Conservation (phyloP, 495 filamentous ascomycete genomes). For the Neurospora africana region DNA sequence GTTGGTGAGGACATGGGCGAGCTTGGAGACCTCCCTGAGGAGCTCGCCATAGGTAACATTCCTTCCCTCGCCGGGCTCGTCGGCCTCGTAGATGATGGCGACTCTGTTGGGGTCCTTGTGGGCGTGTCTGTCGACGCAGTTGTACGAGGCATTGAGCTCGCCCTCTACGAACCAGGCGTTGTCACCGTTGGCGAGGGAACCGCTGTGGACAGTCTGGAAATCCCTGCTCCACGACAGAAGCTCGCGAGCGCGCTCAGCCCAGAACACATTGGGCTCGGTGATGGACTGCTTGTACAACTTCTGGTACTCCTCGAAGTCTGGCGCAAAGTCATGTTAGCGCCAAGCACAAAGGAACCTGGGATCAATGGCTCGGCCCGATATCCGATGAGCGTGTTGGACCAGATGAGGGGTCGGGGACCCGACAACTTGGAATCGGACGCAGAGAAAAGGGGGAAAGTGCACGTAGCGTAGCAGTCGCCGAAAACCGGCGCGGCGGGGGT, state of each 20-base stretch:
- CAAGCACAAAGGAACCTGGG: not conserved
- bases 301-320: constrained; percentile 75
- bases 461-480: not conserved
- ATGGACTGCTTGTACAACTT: constrained; percentile 94
- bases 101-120: constrained; percentile 83
- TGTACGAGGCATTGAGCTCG: constrained; percentile 88
- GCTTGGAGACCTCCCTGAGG: constrained; percentile 79
- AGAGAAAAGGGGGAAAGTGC: not conserved
- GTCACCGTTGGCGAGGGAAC: constrained; percentile 72
- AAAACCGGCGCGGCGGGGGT: not conserved
- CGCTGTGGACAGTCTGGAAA: constrained; percentile 81
- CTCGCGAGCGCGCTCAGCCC: constrained; percentile 75
- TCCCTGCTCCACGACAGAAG: constrained; percentile 83
- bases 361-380: not conserved
- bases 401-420: not conserved
- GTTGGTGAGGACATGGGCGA: constrained; percentile 76
- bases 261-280: constrained; percentile 82
- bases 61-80: constrained; percentile 80
- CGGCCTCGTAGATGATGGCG: constrained; percentile 97
- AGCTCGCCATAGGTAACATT: constrained; percentile 90
- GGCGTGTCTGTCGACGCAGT: constrained; percentile 94
- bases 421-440: not conserved
- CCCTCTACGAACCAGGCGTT: constrained; percentile 93
- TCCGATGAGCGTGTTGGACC: not conserved
- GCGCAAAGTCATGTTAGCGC: constrained; percentile 10